Evolutionary conservation across 2,329 filamentous ascomycete genomes (phyloP).

Genomic region (Achaetomium macrosporum): DNA sequence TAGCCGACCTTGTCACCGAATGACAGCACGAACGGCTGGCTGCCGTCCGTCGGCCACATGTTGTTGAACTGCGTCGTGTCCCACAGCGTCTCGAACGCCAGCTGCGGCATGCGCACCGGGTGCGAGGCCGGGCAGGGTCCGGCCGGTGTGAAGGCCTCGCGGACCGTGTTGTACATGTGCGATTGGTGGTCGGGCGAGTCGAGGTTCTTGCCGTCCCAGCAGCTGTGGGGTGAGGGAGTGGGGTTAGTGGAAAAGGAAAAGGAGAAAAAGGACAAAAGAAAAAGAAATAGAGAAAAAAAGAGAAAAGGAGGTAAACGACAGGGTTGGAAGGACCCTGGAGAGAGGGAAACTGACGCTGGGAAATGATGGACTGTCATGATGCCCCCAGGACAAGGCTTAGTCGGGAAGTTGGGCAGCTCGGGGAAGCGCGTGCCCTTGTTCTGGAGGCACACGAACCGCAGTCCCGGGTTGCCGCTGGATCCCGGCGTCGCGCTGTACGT

Average conservation of each 20-base stretch:
- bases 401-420: slow-evolving; percentile 38
- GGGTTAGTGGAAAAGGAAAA: slow-evolving; percentile 23
- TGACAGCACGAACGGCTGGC: slow-evolving; percentile 27
- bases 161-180: slow-evolving; percentile 29
- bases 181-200: slow-evolving; percentile 32
- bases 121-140: slow-evolving; percentile 27
- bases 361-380: slow-evolving; percentile 42
- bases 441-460: slow-evolving; percentile 39
- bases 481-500: slow-evolving; percentile 11
- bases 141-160: slow-evolving; percentile 22
- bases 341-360: slow-evolving; percentile 13
- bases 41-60: slow-evolving; percentile 33
- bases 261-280: not conserved
- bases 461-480: slow-evolving; percentile 21
- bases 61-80: slow-evolving; percentile 36
- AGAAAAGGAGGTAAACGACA: not conserved
- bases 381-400: slow-evolving; percentile 33
- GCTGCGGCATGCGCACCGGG: slow-evolving; percentile 29
- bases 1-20: slow-evolving; percentile 25
- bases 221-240: slow-evolving; percentile 44
- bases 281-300: not conserved
- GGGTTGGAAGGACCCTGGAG: too few relatives aligned
- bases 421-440: slow-evolving; percentile 36
- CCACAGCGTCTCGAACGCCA: slow-evolving; percentile 42
- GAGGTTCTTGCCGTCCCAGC: slow-evolving; percentile 45